A percentile compares a stretch with the other conserved stretches of the same genome.
Evolutionary conservation across 768 basidiomycete genomes (phyloP).

Genomic region (Russula sp.): DNA sequence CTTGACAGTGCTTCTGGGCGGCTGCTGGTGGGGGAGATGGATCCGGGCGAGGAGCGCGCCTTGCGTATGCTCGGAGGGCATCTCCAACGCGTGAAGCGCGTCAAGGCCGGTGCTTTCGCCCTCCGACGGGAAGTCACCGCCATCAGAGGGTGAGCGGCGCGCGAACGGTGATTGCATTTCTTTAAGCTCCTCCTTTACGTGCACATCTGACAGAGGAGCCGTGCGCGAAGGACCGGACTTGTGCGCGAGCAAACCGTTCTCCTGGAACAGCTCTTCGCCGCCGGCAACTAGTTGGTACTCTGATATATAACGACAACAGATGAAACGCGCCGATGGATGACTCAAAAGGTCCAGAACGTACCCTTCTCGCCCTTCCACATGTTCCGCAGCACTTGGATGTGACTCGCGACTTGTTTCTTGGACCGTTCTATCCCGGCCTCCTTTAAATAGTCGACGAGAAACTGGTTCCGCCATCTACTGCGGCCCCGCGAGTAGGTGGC

Average conservation of each 20-base stretch:
- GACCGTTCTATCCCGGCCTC: conserved; percentile 62
- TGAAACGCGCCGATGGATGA: conserved; percentile 2
- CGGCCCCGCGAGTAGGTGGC: conserved; percentile 74
- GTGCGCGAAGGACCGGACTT: conserved; percentile 26
- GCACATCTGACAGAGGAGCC: conserved; percentile 14
- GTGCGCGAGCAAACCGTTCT: conserved; percentile 36
- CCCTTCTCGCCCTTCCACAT: conserved; percentile 86
- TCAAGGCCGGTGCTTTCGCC: not conserved
- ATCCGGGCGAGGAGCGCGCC: conserved; percentile 7
- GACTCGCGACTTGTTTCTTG: conserved; percentile 87
- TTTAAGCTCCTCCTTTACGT: conserved; percentile 35
- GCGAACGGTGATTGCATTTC: conserved; percentile 21
- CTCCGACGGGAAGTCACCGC: conserved; percentile 8
- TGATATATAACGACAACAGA: conserved; percentile 26
- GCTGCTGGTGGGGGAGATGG: conserved; percentile 18
- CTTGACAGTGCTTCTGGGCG: conserved; percentile 5
- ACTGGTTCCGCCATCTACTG: conserved; percentile 78
- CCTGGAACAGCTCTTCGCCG: conserved; percentile 59
- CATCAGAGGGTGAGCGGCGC: conserved; percentile 29
- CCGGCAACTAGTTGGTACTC: conserved; percentile 77
- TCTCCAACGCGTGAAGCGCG: not conserved
- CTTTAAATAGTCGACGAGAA: conserved; percentile 72
- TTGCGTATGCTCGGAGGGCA: not conserved
- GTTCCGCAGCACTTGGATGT: conserved; percentile 76
- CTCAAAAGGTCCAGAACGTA: conserved; percentile 26